Conservation (phyloP, 257 asterid genomes). For the Nicotiana paniculata region DNA sequence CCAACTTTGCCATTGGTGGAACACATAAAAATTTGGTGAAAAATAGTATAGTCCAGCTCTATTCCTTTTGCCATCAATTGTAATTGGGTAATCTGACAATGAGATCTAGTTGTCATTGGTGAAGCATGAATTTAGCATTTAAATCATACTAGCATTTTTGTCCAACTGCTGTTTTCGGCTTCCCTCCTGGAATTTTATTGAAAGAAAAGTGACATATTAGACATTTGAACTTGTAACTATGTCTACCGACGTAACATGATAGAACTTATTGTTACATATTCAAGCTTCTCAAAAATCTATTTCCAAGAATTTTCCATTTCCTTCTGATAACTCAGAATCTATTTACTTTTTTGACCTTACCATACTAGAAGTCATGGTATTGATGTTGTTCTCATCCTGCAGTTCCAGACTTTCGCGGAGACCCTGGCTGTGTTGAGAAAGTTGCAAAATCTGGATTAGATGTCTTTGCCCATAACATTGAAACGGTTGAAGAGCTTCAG, state of each 20-base stretch:
- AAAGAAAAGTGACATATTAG: background rate
- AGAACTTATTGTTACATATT: no score
- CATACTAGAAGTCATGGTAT: background rate
- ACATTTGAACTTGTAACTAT: background rate
- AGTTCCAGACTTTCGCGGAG: slow-evolving; percentile 98
- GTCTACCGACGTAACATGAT: no score
- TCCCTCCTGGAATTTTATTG: background rate
- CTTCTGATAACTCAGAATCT: no score
- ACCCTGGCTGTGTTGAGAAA: slow-evolving; percentile 67
- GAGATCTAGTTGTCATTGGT: no score
- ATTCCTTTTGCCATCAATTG: no score
- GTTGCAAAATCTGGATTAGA: slow-evolving; percentile 93
- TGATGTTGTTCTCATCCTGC: slow-evolving; percentile 20
- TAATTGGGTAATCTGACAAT: no score
- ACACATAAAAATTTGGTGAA: no score
- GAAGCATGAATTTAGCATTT: background rate
- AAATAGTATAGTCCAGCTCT: no score
- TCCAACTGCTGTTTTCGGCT: background rate
- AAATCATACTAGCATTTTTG: background rate
- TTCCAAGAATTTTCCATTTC: no score
- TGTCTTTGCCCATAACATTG: slow-evolving; percentile 94
- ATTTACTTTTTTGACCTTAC: no score
- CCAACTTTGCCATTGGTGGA: background rate
- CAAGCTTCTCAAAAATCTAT: no score
- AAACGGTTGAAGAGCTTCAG: slow-evolving; percentile 98